These are phyloP conservation scores for Calophaca sinica DNA, from an alignment of 306 rosid species.

Conservation along the genomic window DNA sequence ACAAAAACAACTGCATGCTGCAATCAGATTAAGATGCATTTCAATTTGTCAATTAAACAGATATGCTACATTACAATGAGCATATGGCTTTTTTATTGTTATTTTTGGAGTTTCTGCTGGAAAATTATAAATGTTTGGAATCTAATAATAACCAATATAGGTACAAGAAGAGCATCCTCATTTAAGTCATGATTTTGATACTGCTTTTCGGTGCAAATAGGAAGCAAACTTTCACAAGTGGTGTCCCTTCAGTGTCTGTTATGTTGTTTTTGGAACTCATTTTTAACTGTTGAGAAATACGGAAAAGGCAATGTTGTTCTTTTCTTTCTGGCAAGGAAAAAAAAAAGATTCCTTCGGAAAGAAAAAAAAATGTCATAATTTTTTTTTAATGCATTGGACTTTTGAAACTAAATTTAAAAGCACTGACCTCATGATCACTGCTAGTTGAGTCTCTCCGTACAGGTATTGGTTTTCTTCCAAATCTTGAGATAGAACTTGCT, in stretches of 20 bases:
- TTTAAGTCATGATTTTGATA: constrained; percentile 19
- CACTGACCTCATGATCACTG: constrained; percentile 76
- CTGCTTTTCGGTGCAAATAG: constrained; percentile 38
- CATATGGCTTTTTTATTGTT: neutral
- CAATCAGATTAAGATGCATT: constrained; percentile 16
- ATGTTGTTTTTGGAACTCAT: constrained; percentile 9
- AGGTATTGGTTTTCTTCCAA: constrained; percentile 77
- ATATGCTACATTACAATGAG: neutral
- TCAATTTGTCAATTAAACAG: constrained; percentile 4
- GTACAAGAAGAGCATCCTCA: constrained; percentile 23
- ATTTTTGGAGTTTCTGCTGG: neutral
- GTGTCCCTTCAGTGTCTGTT: constrained; percentile 46
- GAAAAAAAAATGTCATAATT: neutral
- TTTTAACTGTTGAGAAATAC: constrained; percentile 27
- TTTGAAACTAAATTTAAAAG: neutral
- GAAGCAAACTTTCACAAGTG: constrained; percentile 45
- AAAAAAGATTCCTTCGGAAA: neutral
- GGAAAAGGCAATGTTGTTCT: constrained; percentile 36
- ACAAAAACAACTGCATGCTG: constrained; percentile 97
- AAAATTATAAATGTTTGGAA: neutral
- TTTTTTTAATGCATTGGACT: neutral
- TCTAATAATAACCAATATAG: constrained; percentile 1
- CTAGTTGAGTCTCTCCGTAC: constrained; percentile 83
- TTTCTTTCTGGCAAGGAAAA: constrained; percentile 34
- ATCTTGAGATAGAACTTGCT: constrained; percentile 75